These are phyloP conservation scores for Blastocystis sp. DNA, from an alignment of 352 stramenopile genomes.

Conservation along the genomic window DNA sequence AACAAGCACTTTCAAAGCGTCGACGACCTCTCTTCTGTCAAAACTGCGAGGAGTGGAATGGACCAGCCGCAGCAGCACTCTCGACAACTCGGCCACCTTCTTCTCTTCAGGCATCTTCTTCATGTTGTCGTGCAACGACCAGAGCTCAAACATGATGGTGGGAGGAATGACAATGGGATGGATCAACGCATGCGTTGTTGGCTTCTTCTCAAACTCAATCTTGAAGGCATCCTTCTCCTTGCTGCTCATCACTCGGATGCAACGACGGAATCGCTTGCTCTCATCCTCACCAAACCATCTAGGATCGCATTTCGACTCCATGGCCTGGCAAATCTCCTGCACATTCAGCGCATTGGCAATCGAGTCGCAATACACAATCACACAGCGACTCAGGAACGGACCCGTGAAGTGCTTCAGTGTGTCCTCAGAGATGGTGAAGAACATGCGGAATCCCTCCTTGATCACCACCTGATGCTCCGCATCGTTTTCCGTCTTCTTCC, in stretches of 20 bases:
- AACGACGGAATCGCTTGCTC: background rate
- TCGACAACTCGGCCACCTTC: background rate
- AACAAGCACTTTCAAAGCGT: background rate
- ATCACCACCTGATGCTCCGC: background rate
- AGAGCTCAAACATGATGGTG: background rate
- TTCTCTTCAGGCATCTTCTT: background rate
- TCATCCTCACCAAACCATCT: background rate
- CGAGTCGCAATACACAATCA: constrained; percentile 33
- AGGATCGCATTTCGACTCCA: background rate
- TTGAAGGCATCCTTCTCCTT: background rate
- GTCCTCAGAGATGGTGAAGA: background rate
- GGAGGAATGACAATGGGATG: background rate
- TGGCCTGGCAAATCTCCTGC: constrained; percentile 23
- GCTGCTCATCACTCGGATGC: constrained; percentile 6
- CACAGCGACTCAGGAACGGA: constrained; percentile 35
- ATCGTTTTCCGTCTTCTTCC: background rate
- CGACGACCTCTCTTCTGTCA: background rate
- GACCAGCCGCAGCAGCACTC: background rate
- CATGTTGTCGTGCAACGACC: background rate
- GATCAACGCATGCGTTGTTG: background rate
- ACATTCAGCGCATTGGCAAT: constrained; percentile 1
- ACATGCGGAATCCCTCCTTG: background rate
- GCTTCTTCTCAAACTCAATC: background rate
- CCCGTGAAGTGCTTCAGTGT: constrained; percentile 14
- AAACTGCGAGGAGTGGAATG: background rate